Evolutionary conservation across 1,284 basidiomycete genomes (phyloP).

Genomic region (Puccinia triticina): DNA sequence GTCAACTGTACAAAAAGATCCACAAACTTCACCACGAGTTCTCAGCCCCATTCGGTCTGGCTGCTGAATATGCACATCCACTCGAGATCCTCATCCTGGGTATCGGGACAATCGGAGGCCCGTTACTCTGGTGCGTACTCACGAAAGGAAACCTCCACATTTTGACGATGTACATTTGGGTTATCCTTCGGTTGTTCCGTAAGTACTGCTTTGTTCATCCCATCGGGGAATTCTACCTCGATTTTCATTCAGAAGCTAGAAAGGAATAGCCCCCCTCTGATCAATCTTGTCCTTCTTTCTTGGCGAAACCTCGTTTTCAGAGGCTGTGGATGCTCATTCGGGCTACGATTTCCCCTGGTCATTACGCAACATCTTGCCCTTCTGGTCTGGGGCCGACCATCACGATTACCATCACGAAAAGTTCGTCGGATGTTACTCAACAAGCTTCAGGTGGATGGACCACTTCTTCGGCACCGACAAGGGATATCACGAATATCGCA

Average conservation of each 20-base stretch:
- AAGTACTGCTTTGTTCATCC: not conserved
- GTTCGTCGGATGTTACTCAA: conserved; percentile 66
- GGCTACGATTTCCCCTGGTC: conserved; percentile 77
- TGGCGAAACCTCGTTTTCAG: not conserved
- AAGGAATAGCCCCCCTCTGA: not conserved
- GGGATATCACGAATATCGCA: conserved; percentile 68
- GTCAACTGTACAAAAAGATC: conserved; percentile 90
- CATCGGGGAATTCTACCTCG: not conserved
- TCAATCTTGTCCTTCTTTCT: not conserved
- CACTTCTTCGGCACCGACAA: conserved; percentile 79
- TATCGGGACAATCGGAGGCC: conserved; percentile 49
- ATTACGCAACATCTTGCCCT: conserved; percentile 88
- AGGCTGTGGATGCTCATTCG: conserved; percentile 95
- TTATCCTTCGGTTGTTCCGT: conserved; percentile 85
- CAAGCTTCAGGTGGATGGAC: conserved; percentile 91
- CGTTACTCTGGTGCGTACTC: conserved; percentile 42
- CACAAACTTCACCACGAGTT: conserved; percentile 97
- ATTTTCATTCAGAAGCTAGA: not conserved
- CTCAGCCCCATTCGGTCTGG: conserved; percentile 93
- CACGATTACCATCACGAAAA: conserved; percentile 59
- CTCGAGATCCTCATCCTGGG: conserved; percentile 62
- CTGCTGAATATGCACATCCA: conserved; percentile 79
- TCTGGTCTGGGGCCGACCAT: conserved; percentile 99
- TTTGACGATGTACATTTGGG: conserved; percentile 89
- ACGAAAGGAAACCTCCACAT: conserved; percentile 68